phyloP scores from a whole-genome alignment of 371 early-diverging fungal species.

The Gilbertella persicaria region DNA sequence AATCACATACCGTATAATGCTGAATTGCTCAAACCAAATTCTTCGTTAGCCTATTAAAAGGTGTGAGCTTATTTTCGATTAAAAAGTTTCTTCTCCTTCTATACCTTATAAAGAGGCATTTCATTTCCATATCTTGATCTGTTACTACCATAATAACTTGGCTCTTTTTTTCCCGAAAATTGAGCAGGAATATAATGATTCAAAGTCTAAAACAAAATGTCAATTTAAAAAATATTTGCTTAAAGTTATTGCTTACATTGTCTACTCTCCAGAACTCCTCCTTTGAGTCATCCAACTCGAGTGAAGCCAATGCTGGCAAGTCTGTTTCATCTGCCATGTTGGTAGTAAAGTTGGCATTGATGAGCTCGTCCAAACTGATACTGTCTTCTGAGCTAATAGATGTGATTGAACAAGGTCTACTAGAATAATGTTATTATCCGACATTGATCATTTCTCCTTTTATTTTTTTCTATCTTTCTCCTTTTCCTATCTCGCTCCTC shows the following conservation, averaged over 20 bases:
- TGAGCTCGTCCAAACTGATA: constrained; percentile 44
- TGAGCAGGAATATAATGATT: constrained; percentile 4
- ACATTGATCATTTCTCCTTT: background rate
- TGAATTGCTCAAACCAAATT: background rate
- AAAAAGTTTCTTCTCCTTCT: background rate
- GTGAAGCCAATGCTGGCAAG: constrained; percentile 35
- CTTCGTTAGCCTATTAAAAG: background rate
- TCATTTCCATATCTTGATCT: constrained; percentile 15
- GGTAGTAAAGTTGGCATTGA: constrained; percentile 39
- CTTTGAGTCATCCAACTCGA: constrained; percentile 49
- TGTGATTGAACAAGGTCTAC: constrained; percentile 37
- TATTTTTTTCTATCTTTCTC: background rate
- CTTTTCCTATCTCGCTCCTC: background rate
- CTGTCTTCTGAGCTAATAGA: constrained; percentile 48
- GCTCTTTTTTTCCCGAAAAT: background rate
- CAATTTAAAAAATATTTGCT: background rate
- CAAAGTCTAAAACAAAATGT: background rate
- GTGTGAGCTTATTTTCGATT: background rate
- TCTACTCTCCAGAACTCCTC: constrained; percentile 53
- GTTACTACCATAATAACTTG: constrained; percentile 3
- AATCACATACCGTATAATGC: background rate
- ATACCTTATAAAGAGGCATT: background rate
- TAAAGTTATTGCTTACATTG: constrained; percentile 22
- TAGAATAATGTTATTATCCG: background rate
- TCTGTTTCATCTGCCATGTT: constrained; percentile 49